Base-by-base conservation (phyloP, 108 stramenopile genomes). In the Skeletonema costatum region DNA sequence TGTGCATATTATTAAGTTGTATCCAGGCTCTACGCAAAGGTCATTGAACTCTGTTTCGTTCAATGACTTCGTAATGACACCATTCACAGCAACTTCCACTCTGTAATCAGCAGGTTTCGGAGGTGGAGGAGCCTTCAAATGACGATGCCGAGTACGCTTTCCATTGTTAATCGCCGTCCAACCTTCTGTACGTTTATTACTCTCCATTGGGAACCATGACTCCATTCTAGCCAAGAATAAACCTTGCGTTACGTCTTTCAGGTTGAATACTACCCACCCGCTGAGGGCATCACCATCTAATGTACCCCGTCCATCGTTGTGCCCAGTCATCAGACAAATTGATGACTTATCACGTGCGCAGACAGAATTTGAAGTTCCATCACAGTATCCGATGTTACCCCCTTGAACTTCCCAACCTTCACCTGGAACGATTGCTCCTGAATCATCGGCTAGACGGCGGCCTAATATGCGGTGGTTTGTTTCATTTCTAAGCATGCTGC, bases 81-180 rank as follows among this genome's bases (percentile, higher is more conserved):
- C 83, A 42, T 84, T 83, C 65, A 87, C 80, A 30, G 86, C 79
- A 61, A 84, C 61, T 60, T 82, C 76, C 32, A 87, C 60, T 13
- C 42, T 58, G 42, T 59, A 79, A 60, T 69, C 64, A 48, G 68
- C 71, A 14, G 70, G 71, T 8, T 56, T 33, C 4, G 66, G 66
- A 35, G 70, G 68, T 11, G 73, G 75, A n/a, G 74, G 38, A 8
- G 69, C 65, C 38, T 87, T 83, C 63, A 74, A 32, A 46, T 38
- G 33, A 41, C 83, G 14, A 50, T 35, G 21, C 30, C 67, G 42
- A 56, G 58, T 66, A 10, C 53, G 42, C 32, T 42, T 69, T 25
- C 68, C 83, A 36, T 69, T 77, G 41, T 83, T 79, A 21, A 73
- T 78, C 3, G 33, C 31, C 35, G 42, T 66, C 85, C 85, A 83